These are phyloP conservation scores for Fusarium proliferatum DNA, from an alignment of 2,329 filamentous ascomycete genomes.

Conservation along the genomic window DNA sequence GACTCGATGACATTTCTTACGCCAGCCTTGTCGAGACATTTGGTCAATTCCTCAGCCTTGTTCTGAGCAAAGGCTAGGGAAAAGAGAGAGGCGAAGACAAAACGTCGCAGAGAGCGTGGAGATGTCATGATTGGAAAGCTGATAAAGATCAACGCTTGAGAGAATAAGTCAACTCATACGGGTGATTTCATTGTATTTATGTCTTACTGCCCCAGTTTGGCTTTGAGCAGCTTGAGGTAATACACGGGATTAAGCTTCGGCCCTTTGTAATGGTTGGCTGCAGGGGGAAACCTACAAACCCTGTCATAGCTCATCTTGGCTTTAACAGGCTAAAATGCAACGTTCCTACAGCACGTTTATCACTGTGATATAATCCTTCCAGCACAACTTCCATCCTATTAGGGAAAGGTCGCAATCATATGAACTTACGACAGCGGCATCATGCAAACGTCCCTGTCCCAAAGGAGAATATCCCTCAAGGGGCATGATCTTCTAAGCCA, in stretches of 20 bases:
- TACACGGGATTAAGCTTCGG: not conserved
- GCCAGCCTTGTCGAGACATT: conserved; percentile 29
- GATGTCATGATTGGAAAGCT: not conserved
- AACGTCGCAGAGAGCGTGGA: conserved; percentile 6
- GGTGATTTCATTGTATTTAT: conserved; percentile 4
- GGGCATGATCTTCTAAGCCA: not conserved
- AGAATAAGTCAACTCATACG: rapidly evolving
- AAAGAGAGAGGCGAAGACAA: conserved; percentile 8
- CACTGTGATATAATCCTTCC: not conserved
- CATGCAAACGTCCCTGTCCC: not conserved
- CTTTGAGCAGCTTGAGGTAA: not conserved
- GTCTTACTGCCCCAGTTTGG: not conserved
- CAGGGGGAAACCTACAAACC: not conserved
- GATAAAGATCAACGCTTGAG: not conserved
- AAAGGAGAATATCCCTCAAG: not conserved
- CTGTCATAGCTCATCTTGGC: not conserved
- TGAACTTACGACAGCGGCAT: not conserved
- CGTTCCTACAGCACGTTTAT: not conserved
- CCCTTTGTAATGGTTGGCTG: not conserved
- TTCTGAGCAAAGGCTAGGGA: conserved; percentile 9
- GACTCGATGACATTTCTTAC: conserved; percentile 35
- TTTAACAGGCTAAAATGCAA: not conserved
- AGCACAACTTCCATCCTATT: not conserved
- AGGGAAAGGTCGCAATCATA: not conserved
- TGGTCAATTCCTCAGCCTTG: conserved; percentile 13